phyloP scores from a whole-genome alignment of 208 protist genomes.

The Polymyxa betae region DNA sequence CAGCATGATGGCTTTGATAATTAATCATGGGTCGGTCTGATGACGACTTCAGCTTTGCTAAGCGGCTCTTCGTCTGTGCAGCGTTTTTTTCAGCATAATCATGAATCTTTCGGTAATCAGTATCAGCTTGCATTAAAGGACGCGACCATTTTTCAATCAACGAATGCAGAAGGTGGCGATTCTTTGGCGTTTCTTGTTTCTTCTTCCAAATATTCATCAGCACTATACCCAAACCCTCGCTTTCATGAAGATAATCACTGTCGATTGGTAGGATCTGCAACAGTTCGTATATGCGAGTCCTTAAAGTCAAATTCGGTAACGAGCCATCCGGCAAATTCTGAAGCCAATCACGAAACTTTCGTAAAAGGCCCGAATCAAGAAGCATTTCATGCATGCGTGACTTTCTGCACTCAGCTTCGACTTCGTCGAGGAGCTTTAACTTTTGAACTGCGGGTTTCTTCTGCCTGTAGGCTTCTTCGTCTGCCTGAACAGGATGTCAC shows the following conservation, averaged over 20 bases:
- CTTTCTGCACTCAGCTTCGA: neutral
- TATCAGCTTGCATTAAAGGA: neutral
- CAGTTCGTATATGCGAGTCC: neutral
- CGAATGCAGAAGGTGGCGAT: neutral
- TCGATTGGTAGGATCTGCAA: neutral
- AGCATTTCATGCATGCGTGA: neutral
- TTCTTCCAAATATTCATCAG: neutral
- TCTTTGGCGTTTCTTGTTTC: neutral
- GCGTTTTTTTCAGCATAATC: neutral
- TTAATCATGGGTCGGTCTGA: neutral
- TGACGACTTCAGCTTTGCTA: neutral
- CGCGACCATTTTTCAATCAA: slow-evolving; percentile 2
- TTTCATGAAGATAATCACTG: neutral
- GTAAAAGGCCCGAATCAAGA: neutral
- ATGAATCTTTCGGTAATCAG: neutral
- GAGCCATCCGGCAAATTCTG: neutral
- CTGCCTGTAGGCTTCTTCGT: neutral
- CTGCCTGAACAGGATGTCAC: too few species aligned
- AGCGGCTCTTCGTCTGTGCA: neutral
- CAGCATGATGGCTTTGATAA: neutral
- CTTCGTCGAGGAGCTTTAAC: neutral
- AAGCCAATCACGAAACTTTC: neutral
- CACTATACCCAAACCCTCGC: neutral
- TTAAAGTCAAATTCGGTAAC: neutral
- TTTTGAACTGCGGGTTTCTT: neutral